Conservation (phyloP, 2,329 filamentous ascomycete genomes). For the Fusarium caatingaense region DNA sequence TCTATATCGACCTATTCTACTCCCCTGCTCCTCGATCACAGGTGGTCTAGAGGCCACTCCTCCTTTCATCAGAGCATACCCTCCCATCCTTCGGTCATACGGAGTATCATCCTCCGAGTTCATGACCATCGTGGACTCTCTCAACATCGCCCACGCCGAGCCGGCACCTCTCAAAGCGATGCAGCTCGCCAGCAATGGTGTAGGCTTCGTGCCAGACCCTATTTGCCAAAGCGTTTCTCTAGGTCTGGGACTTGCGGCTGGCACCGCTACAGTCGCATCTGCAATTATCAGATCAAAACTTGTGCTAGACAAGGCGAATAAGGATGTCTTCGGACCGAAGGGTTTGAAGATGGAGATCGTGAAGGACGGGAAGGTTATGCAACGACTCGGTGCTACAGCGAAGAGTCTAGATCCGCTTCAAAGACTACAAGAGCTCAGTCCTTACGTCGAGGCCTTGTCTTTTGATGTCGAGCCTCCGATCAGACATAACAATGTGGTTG, state of each 20-base stretch:
- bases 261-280: conserved; percentile 8
- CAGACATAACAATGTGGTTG: conserved; percentile 2
- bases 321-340: background rate
- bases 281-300: conserved; percentile 17
- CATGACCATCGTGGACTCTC: background rate
- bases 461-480: conserved; percentile 11
- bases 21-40: conserved; percentile 12
- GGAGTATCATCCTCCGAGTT: background rate
- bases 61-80: conserved; percentile 20
- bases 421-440: background rate
- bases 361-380: conserved; percentile 19
- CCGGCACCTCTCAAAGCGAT: conserved; percentile 13
- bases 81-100: conserved; percentile 5
- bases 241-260: conserved; percentile 10
- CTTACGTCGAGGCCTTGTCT: background rate
- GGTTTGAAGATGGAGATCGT: conserved; percentile 13
- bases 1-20: conserved; percentile 1
- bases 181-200: background rate
- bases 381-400: background rate
- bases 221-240: conserved; percentile 13
- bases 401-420: conserved; percentile 13
- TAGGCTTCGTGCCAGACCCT: conserved; percentile 11
- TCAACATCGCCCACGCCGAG: conserved; percentile 14
- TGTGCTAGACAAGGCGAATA: background rate
- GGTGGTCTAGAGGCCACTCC: conserved; percentile 7